Conservation (phyloP, 257 asterid species). For the Galeopsis tetrahit region DNA sequence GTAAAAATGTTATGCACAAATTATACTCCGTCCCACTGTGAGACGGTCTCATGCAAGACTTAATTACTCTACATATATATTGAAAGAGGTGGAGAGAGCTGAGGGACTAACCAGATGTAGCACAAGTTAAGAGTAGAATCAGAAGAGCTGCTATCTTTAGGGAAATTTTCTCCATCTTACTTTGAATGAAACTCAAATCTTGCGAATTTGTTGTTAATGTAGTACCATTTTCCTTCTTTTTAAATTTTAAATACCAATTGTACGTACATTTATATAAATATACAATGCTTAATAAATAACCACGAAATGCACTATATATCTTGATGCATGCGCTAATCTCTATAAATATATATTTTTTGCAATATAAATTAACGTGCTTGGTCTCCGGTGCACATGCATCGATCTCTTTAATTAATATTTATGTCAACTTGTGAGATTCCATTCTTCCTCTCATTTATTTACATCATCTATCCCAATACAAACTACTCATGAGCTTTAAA, state of each 20-base stretch:
- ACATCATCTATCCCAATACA: too few relatives aligned
- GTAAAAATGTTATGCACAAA: too few relatives aligned
- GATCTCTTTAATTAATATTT: neutral
- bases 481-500: too few relatives aligned
- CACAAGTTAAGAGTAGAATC: neutral
- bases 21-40: too few relatives aligned
- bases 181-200: neutral
- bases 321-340: constrained; percentile 14
- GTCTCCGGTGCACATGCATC: constrained; percentile 16
- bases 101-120: constrained; percentile 26
- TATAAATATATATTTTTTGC: neutral
- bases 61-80: too few relatives aligned
- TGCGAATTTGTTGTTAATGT: neutral
- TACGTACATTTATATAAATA: neutral
- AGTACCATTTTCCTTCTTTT: too few relatives aligned
- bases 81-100: neutral
- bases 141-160: neutral
- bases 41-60: too few relatives aligned
- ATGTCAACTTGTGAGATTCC: constrained; percentile 1
- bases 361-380: neutral
- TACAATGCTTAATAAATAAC: neutral
- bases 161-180: neutral
- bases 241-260: neutral
- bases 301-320: neutral
- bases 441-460: neutral